Evolutionary conservation across 441 rosid species (phyloP), one percentile per base, ranked within the genome.

Genomic region (Populus tomentosa): DNA sequence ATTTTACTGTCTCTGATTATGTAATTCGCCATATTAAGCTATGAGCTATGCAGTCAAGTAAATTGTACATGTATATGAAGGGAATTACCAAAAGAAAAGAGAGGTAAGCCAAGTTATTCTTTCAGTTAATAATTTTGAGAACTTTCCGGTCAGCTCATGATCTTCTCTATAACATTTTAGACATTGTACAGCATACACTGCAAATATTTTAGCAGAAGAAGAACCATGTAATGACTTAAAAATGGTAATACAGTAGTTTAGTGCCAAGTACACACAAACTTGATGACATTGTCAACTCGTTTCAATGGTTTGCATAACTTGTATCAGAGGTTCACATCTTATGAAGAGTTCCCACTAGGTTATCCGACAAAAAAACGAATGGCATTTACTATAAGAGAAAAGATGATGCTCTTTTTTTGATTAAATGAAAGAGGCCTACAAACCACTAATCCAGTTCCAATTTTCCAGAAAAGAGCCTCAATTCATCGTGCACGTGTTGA

Each of bases 191-290:
- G 24, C 24, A 33, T 69, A 24, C 4, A 10, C 69, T 59, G 61
- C 32, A 32, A 21, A 36, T 13, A 69, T 16, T 69, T 75, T 68
- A 23, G 72, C 35, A 53, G 67, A 75, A 65, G 46, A 76, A 68
- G 32, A 66, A n/a, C 26, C 10, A 10, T 2, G 36, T 14, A 24
- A 35, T 61, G 26, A 38, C 30, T 28, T 13, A 13, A 10, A 63
- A 16, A 7, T 18, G 36, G 68, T 4, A 75, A 11, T 46, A 40
- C 20, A 28, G 64, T 18, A 33, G 16, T 18, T 61, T 38, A 38
- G 63, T 28, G 63, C 35, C 30, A 61, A 33, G 6, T 24, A 30
- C 21, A 38, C 62, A 16, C 42, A 23, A 36, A 23, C 35, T 7
- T 59, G 26, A 61, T 1, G 23, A 33, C 72, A 67, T 4, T 23